Evolutionary conservation across 768 basidiomycete species (phyloP), one percentile per base, ranked within the genome.

Genomic region (Tylopilus plumbeoviolaceoides): DNA sequence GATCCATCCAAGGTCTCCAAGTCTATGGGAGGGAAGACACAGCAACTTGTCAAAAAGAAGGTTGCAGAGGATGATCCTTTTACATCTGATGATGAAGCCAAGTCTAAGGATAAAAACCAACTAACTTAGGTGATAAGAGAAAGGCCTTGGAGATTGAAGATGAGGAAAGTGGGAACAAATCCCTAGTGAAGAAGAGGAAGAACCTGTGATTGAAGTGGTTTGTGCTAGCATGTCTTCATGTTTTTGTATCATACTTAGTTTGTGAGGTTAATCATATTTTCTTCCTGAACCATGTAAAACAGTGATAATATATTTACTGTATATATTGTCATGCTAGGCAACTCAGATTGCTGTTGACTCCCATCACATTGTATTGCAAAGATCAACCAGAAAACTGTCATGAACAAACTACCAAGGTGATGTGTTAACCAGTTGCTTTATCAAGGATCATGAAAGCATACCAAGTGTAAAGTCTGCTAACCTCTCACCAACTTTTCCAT

Each of bases 11-110:
- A 63, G 41, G 45, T 53, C 7, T 57, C 59, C 11, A 63, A 63
- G 35, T 18, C 58, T 43, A 44, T 56, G 20, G 33, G 47, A 49
- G 54, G 53, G 51, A 74, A 78, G 55, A 51, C 62, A 15, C 82
- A 79, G 53, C 66, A 67, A 14, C 75, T 75, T 59, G 70, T 72
- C 5, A 83, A 82, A 63, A 77, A 73, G 54, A 81, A 76, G 58
- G 56, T 44, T 6, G 39, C 17, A 15, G 61, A 66, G 1, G 78
- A 66, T 4, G 78, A 79, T 45, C 79, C 78, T 9, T 89, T 88
- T 67, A 80, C 71, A 42, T 83, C 83, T 44, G 82, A 83, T 47
- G 71, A 73, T 40, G 72, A 72, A 9, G 25, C 25, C 48, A 27
- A 30, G 18, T 53, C 50, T 21, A 62, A 48, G 55, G 57, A 36